phyloP scores from a whole-genome alignment of 1,139 yeast species.

The Zygotorulaspora mrakii region DNA sequence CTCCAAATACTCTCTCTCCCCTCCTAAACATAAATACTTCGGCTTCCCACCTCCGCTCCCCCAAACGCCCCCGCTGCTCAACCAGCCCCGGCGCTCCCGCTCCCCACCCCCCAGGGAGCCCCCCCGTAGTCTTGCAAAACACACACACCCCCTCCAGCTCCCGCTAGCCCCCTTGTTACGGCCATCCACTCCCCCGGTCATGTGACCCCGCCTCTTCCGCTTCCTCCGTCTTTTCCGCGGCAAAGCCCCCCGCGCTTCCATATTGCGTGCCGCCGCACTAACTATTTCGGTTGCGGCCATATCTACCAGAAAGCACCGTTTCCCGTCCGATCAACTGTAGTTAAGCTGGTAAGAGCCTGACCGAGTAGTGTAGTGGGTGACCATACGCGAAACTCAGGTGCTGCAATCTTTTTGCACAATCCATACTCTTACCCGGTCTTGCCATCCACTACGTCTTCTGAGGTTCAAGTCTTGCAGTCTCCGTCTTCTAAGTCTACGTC shows the following conservation, averaged over 20 bases:
- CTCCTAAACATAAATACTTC: background rate
- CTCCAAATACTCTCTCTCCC: background rate
- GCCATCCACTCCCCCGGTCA: background rate
- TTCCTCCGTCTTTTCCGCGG: background rate
- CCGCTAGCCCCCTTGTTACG: background rate
- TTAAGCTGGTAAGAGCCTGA: conserved; percentile 52
- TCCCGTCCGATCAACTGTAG: conserved; percentile 51
- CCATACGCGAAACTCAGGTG: conserved; percentile 54
- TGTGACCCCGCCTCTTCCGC: background rate
- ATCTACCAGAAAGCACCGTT: conserved; percentile 49
- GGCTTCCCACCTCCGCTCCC: background rate
- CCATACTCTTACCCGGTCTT: conserved; percentile 6
- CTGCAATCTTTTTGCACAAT: conserved; percentile 42
- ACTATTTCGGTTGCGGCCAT: conserved; percentile 45
- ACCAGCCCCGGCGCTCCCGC: background rate
- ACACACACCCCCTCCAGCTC: background rate
- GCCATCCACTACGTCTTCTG: too few species aligned
- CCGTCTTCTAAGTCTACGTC: too few species aligned
- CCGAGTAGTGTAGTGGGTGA: conserved; percentile 54
- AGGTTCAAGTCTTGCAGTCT: too few species aligned
- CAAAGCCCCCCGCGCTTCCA: conserved; percentile 1
- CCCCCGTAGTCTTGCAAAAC: background rate
- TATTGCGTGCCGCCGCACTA: conserved; percentile 1
- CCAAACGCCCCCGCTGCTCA: background rate
- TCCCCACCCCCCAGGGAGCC: background rate